These are phyloP conservation scores for Letharia columbiana DNA, from an alignment of 495 filamentous ascomycete species.

Conservation along the genomic window DNA sequence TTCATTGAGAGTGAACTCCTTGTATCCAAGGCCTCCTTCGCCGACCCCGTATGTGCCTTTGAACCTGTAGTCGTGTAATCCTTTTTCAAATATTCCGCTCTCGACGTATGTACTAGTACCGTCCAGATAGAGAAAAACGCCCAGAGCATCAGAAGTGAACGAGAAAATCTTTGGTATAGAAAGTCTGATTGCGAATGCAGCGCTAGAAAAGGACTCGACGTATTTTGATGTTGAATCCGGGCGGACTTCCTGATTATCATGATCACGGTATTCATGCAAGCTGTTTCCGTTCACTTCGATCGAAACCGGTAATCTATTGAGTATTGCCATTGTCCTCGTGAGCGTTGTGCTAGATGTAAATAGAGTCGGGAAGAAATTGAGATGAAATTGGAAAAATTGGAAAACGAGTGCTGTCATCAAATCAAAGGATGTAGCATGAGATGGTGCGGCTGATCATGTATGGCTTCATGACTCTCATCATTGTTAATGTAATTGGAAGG, in stretches of 20 bases:
- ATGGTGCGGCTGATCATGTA: neutral
- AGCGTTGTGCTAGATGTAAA: neutral
- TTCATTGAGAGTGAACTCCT: neutral
- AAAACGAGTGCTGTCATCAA: neutral
- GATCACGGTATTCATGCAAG: slow-evolving; percentile 12
- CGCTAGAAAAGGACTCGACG: slow-evolving; percentile 5
- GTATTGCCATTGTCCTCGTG: slow-evolving; percentile 1
- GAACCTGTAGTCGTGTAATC: neutral
- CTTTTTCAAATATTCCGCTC: neutral
- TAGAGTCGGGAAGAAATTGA: neutral
- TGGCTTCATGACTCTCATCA: neutral
- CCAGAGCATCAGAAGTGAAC: neutral
- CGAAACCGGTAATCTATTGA: neutral
- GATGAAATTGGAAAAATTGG: neutral
- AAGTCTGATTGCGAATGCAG: neutral
- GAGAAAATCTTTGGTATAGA: neutral
- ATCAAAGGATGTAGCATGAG: neutral
- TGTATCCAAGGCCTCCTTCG: neutral
- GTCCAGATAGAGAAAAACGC: slow-evolving; percentile 1
- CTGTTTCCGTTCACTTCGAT: slow-evolving; percentile 5
- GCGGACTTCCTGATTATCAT: neutral
- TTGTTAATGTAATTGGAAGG: neutral
- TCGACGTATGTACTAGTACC: neutral
- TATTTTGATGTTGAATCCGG: neutral
- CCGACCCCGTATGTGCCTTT: neutral